Percentiles rank a stretch among this genome's conserved stretches.
phyloP scores from a whole-genome alignment of 2,329 filamentous ascomycete species.

The Colletotrichum tabaci region DNA sequence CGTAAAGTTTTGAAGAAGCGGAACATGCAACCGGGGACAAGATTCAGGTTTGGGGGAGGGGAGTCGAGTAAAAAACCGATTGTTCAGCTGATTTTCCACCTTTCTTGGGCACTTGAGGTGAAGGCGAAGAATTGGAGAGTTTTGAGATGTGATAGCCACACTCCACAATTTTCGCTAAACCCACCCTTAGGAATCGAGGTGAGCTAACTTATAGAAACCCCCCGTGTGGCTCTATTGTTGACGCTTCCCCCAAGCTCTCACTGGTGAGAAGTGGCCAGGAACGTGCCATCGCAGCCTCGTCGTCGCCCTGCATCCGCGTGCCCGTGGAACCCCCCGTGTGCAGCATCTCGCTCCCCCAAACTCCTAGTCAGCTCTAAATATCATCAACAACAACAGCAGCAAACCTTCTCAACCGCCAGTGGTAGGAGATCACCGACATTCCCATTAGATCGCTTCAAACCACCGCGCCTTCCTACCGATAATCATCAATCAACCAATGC shows the following conservation, averaged over 20 bases:
- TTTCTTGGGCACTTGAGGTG: background rate
- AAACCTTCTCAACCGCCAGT: conserved; percentile 8
- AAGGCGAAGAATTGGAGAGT: conserved; percentile 36
- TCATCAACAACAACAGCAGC: conserved; percentile 25
- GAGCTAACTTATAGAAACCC: conserved; percentile 2
- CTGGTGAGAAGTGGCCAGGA: conserved; percentile 38
- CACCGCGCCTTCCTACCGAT: background rate
- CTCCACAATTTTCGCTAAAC: background rate
- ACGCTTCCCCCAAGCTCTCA: conserved; percentile 41
- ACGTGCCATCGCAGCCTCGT: conserved; percentile 41
- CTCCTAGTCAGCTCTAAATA: conserved; percentile 22
- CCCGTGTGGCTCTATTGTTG: conserved; percentile 28
- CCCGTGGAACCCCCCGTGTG: conserved; percentile 28
- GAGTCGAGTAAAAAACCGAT: background rate
- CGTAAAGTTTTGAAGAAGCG: conserved; percentile 52
- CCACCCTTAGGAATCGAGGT: background rate
- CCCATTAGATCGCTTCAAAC: background rate
- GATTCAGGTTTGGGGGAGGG: background rate
- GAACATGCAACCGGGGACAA: conserved; percentile 55
- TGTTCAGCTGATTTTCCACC: conserved; percentile 17
- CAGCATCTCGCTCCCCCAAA: conserved; percentile 15
- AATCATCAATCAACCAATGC: conserved; percentile 15
- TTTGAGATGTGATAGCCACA: conserved; percentile 39
- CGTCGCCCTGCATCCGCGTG: conserved; percentile 38
- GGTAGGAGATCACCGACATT: conserved; percentile 4